Conservation (phyloP, 768 basidiomycete genomes). For the Tricholoma terreum region DNA sequence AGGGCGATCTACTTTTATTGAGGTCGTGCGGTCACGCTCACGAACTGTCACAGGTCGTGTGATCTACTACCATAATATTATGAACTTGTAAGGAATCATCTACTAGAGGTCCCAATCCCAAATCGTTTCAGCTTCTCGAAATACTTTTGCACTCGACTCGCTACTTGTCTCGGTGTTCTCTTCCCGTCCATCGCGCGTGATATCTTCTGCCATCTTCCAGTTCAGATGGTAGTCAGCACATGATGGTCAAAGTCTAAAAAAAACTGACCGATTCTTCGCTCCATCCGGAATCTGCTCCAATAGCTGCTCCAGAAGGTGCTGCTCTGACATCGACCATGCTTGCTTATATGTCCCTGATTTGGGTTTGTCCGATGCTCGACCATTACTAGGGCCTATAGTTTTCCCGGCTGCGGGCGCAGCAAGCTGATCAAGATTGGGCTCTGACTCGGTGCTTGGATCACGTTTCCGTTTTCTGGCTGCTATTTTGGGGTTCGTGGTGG, state of each 20-base stretch:
- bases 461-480: slow-evolving; percentile 3
- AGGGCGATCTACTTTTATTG: not conserved
- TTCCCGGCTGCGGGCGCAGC: not conserved
- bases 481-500: not conserved
- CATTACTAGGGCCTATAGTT: slow-evolving; percentile 6
- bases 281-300: slow-evolving; percentile 75
- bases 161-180: slow-evolving; percentile 81
- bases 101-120: slow-evolving; percentile 35
- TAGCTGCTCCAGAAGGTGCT: slow-evolving; percentile 71
- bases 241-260: not conserved
- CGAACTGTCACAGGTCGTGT: slow-evolving; percentile 10
- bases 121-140: slow-evolving; percentile 80
- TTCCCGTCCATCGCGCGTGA: slow-evolving; percentile 77
- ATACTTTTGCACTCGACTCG: slow-evolving; percentile 86
- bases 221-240: slow-evolving; percentile 3
- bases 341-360: slow-evolving; percentile 81
- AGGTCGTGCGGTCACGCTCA: slow-evolving; percentile 12
- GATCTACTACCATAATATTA: too few relatives aligned
- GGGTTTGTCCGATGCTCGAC: slow-evolving; percentile 28
- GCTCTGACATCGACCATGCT: slow-evolving; percentile 73
- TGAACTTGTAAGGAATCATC: too few relatives aligned
- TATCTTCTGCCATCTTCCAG: slow-evolving; percentile 71
- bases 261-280: slow-evolving; percentile 65
- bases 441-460: not conserved
- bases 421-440: not conserved